phyloP scores from a whole-genome alignment of 192 early-diverging fungal species.

The Coemansia sp. region DNA sequence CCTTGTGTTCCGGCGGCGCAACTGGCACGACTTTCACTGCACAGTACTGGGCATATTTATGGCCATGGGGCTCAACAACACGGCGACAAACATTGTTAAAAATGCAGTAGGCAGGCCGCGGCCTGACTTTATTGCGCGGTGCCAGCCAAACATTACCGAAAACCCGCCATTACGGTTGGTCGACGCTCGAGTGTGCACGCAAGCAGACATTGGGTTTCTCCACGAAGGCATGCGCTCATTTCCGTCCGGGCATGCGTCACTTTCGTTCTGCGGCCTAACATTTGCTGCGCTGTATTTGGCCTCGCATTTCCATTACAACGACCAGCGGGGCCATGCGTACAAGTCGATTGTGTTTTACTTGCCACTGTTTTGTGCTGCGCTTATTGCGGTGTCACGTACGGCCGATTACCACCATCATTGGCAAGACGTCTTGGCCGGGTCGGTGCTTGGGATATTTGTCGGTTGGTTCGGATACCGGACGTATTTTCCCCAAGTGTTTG shows the following conservation, averaged over 20 bases:
- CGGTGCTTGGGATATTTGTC: conserved; percentile 30
- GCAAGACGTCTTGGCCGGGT: conserved; percentile 67
- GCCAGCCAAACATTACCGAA: conserved; percentile 32
- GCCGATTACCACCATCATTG: conserved; percentile 67
- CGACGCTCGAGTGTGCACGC: conserved; percentile 62
- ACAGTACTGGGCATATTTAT: conserved; percentile 49
- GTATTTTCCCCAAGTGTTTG: conserved; percentile 39
- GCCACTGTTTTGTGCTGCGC: conserved; percentile 46
- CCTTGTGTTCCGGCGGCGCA: conserved; percentile 40
- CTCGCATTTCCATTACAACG: conserved; percentile 66
- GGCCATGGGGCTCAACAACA: conserved; percentile 50
- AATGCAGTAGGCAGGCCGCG: conserved; percentile 58
- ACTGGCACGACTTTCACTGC: conserved; percentile 55
- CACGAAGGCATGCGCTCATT: conserved; percentile 81
- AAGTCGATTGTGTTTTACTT: conserved; percentile 60
- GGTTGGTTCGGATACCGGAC: conserved; percentile 50
- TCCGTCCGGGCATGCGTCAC: conserved; percentile 82
- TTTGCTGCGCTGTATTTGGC: conserved; percentile 69
- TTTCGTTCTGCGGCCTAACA: conserved; percentile 68
- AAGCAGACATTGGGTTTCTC: conserved; percentile 54
- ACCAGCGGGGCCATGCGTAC: conserved; percentile 65
- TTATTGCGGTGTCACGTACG: conserved; percentile 61
- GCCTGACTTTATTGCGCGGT: conserved; percentile 64
- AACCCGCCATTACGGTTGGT: conserved; percentile 61
- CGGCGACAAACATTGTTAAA: conserved; percentile 56